Evolutionary conservation across 2,329 filamentous ascomycete species (phyloP).

Genomic region (Neoscytalidium dimidiatum): DNA sequence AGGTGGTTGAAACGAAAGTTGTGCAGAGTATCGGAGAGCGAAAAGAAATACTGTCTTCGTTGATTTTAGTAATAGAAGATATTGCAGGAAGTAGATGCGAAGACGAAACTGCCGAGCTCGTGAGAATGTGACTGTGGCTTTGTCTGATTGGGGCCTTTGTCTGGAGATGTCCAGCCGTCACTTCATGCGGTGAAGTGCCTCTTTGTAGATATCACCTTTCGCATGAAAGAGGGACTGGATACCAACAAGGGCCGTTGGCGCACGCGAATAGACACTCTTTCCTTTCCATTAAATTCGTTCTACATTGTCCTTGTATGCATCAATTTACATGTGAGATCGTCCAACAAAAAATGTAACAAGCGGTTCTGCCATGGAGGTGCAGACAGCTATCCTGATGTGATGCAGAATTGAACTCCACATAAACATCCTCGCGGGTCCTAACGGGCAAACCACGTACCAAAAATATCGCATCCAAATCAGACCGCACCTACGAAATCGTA

Average conservation of each 20-base stretch:
- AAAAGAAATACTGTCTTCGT: too few species aligned
- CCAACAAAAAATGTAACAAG: too few species aligned
- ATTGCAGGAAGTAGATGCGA: background rate
- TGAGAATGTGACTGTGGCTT: background rate
- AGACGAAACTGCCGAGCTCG: background rate
- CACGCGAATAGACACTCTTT: too few species aligned
- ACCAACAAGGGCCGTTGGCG: background rate
- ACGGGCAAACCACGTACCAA: background rate
- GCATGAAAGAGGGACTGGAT: background rate
- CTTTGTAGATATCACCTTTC: background rate
- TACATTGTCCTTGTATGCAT: too few species aligned
- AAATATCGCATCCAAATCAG: background rate
- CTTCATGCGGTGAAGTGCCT: background rate
- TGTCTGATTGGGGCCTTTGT: slow-evolving; percentile 1
- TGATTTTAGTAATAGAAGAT: background rate
- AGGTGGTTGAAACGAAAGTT: too few species aligned
- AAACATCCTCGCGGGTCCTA: too few species aligned
- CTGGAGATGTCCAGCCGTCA: background rate
- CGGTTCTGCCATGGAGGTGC: too few species aligned
- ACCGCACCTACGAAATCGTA: background rate
- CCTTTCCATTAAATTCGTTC: too few species aligned
- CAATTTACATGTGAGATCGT: too few species aligned
- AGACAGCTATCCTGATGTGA: too few species aligned
- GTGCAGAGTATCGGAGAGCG: too few species aligned
- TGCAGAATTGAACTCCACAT: too few species aligned